Conservation (phyloP, 345 rosid species). For the Arabidopsis arenosa region DNA sequence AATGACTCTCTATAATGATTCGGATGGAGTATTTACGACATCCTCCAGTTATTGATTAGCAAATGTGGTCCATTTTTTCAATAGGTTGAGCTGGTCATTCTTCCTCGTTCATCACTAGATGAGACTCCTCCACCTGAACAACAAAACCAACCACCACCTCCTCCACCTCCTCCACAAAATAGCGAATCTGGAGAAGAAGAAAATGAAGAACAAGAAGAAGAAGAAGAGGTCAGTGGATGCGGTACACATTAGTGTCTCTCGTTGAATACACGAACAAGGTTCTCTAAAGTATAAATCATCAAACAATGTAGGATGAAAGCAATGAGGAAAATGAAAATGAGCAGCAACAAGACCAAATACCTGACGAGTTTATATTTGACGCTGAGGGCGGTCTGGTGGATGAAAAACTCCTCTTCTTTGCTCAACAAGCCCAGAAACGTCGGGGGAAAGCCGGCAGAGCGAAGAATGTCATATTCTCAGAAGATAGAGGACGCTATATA, state of each 20-base stretch:
- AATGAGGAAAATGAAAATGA: constrained; percentile 91
- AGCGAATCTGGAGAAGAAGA: constrained; percentile 80
- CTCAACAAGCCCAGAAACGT: constrained; percentile 95
- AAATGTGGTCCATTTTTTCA: constrained; percentile 27
- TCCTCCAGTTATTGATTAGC: constrained; percentile 29
- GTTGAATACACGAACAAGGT: not conserved
- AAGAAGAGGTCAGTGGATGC: constrained; percentile 47
- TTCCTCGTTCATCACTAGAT: constrained; percentile 82
- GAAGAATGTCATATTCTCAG: constrained; percentile 92
- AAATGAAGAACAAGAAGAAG: constrained; percentile 91
- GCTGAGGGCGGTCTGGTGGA: constrained; percentile 99
- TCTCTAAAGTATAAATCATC: constrained; percentile 36
- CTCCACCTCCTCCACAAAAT: constrained; percentile 96
- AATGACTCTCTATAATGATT: not conserved
- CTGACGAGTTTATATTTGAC: constrained; percentile 96
- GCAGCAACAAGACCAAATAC: constrained; percentile 91
- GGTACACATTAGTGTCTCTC: not conserved
- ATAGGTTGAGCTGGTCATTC: constrained; percentile 96
- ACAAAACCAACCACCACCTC: constrained; percentile 89
- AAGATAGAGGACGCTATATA: constrained; percentile 96
- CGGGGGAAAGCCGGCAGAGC: constrained; percentile 97
- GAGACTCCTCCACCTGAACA: constrained; percentile 89
- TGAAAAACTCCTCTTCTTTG: constrained; percentile 96
- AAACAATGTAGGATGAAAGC: constrained; percentile 64
- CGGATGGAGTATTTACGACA: not conserved